Conservation (phyloP, 129 eudicot genomes). For the Sambucus nigra region DNA sequence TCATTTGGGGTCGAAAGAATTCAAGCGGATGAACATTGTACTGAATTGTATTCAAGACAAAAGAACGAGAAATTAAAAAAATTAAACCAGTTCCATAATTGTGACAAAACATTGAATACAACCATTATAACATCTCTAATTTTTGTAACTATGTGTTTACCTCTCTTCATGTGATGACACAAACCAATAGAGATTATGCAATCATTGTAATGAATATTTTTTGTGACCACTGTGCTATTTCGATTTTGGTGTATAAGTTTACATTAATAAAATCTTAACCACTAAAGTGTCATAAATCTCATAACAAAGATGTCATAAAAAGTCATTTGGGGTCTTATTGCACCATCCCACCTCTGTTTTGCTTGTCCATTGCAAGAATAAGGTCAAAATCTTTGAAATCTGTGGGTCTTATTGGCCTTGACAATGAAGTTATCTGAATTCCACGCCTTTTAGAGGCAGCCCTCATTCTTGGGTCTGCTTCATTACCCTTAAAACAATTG, state of each 20-base stretch:
- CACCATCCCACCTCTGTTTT: constrained; percentile 55
- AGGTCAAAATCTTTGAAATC: constrained; percentile 91
- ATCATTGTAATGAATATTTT: no score
- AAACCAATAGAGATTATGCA: no score
- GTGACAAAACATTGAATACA: not conserved
- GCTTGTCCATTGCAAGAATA: constrained; percentile 96
- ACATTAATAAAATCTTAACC: no score
- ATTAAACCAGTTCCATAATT: not conserved
- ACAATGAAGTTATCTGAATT: constrained; percentile 71
- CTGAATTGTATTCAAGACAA: not conserved
- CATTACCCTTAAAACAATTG: constrained; percentile 53
- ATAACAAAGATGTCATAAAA: no score
- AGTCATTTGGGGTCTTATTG: no score
- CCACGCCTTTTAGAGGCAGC: constrained; percentile 90
- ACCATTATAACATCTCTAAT: no score
- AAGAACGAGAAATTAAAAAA: not conserved
- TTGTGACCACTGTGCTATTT: no score
- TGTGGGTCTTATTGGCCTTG: constrained; percentile 88
- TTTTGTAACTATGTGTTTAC: no score
- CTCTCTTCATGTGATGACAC: no score
- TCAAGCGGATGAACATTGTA: not conserved
- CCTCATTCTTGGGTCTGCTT: constrained; percentile 97
- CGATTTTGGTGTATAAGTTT: no score
- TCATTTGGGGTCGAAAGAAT: no score
- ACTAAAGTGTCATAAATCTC: no score